Evolutionary conservation across 441 rosid species (phyloP).

Genomic region (Adansonia gregorii): DNA sequence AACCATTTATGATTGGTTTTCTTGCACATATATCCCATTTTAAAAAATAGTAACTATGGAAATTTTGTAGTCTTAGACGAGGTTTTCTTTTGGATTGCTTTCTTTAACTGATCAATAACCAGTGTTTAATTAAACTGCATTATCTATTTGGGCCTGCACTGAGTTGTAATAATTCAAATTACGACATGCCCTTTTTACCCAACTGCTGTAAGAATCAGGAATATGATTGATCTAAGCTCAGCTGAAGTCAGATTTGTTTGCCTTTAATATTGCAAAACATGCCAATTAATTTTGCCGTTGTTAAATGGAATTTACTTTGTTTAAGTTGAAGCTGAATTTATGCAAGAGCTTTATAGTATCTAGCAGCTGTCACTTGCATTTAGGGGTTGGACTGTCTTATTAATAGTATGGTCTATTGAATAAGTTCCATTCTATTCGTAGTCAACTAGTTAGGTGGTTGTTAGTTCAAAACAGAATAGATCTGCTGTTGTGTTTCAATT

Average conservation of each 20-base stretch:
- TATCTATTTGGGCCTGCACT: background rate
- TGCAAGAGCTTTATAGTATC: background rate
- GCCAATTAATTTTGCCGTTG: background rate
- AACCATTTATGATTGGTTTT: background rate
- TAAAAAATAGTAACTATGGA: background rate
- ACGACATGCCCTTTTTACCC: background rate
- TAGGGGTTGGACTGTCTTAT: conserved; percentile 6
- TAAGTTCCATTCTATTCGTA: background rate
- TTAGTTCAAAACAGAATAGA: background rate
- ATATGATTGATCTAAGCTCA: background rate
- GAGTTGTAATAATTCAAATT: background rate
- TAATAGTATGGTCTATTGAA: background rate
- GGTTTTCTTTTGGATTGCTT: conserved; percentile 10
- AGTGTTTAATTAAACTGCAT: background rate
- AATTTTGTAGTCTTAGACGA: background rate
- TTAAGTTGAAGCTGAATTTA: conserved; percentile 1
- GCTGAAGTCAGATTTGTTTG: background rate
- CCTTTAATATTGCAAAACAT: background rate
- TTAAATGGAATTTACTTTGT: conserved; percentile 8
- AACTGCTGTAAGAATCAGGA: background rate
- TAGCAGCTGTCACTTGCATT: background rate
- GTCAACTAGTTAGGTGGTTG: conserved; percentile 3
- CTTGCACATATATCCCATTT: background rate
- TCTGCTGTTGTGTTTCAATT: background rate
- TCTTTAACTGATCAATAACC: background rate